These are phyloP conservation scores for Phytophthora melonis DNA, from an alignment of 352 stramenopile genomes.

Conservation along the genomic window DNA sequence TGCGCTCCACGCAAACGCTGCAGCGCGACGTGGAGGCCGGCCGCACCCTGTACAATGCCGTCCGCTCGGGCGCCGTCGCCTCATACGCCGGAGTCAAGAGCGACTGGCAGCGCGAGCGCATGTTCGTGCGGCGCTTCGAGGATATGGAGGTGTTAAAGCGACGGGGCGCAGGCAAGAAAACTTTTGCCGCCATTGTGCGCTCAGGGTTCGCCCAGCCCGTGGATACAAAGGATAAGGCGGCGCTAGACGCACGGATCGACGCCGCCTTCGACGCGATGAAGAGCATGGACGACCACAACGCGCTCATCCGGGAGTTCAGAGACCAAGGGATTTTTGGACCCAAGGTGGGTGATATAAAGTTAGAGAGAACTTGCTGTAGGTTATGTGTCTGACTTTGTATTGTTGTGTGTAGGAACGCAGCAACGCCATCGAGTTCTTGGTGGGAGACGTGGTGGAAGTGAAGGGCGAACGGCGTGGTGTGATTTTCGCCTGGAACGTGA, in stretches of 20 bases:
- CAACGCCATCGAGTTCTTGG: conserved; percentile 54
- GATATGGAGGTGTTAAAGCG: conserved; percentile 55
- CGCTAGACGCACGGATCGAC: conserved; percentile 60
- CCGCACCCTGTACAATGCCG: conserved; percentile 63
- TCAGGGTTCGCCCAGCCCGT: conserved; percentile 59
- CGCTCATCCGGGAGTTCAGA: conserved; percentile 57
- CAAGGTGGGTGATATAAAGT: conserved; percentile 47
- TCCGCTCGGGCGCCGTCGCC: conserved; percentile 70
- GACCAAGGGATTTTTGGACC: conserved; percentile 55
- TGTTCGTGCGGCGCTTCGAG: conserved; percentile 61
- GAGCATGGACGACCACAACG: conserved; percentile 78
- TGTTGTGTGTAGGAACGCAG: conserved; percentile 51
- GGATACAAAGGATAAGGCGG: conserved; percentile 30
- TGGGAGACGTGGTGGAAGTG: conserved; percentile 80
- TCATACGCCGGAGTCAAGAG: conserved; percentile 72
- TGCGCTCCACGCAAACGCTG: conserved; percentile 66
- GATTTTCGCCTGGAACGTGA: conserved; percentile 67
- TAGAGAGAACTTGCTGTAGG: neutral
- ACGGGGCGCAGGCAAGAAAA: conserved; percentile 28
- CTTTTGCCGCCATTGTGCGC: conserved; percentile 57
- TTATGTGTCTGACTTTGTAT: neutral
- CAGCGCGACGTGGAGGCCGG: conserved; percentile 58
- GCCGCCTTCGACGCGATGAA: conserved; percentile 67
- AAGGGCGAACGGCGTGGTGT: conserved; percentile 62
- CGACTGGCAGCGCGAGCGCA: conserved; percentile 81